Evolutionary conservation across 139 green algal genomes (phyloP).

Genomic region (Prasinococcaceae sp.): DNA sequence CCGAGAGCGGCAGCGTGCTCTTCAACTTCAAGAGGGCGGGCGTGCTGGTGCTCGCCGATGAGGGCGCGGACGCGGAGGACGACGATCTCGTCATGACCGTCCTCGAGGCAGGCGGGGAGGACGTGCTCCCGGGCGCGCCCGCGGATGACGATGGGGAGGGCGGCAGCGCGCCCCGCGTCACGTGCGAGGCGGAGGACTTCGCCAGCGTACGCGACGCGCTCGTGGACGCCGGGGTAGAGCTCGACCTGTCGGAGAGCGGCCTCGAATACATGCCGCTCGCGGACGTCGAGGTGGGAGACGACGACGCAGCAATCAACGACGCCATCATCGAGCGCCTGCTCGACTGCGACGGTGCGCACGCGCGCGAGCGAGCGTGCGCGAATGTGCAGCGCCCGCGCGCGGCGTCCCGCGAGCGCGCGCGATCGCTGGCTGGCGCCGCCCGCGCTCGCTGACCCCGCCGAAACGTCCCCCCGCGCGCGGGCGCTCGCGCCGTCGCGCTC

Average conservation of each 20-base stretch:
- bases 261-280: slow-evolving; percentile 33
- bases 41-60: slow-evolving; percentile 53
- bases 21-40: slow-evolving; percentile 80
- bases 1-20: slow-evolving; percentile 65
- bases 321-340: slow-evolving; percentile 63
- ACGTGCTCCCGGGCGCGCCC: neutral
- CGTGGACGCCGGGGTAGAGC: slow-evolving; percentile 5
- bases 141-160: slow-evolving; percentile 21
- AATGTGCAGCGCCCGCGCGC: too few species aligned
- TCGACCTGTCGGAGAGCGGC: slow-evolving; percentile 29
- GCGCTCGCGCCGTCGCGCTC: too few species aligned
- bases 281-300: slow-evolving; percentile 34
- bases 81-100: neutral
- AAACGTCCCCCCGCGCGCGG: too few species aligned
- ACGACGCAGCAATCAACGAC: slow-evolving; percentile 52
- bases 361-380: too few species aligned
- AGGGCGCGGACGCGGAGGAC: slow-evolving; percentile 31
- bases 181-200: slow-evolving; percentile 9
- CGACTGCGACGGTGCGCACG: slow-evolving; percentile 82
- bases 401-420: too few species aligned
- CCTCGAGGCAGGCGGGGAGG: neutral
- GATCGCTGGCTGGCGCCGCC: too few species aligned
- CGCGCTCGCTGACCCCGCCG: too few species aligned
- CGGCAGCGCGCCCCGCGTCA: neutral
- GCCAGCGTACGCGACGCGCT: slow-evolving; percentile 1